Evolutionary conservation across 1,284 basidiomycete genomes (phyloP).

Genomic region (Leccinum subrobustum): DNA sequence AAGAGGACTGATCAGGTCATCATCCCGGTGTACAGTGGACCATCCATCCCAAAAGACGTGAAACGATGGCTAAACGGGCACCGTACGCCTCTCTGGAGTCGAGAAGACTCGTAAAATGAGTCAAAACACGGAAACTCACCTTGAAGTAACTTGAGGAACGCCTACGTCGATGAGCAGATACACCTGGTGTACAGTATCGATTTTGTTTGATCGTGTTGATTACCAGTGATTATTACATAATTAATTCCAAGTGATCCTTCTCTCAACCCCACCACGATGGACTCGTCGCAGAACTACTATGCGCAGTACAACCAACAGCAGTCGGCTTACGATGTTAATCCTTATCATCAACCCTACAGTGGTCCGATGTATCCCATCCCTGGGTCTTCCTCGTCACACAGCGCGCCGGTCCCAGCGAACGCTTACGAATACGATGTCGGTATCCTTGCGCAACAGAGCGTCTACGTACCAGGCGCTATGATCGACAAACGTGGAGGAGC

Average conservation of each 20-base stretch:
- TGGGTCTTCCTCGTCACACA: conserved; percentile 65
- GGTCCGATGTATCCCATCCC: conserved; percentile 70
- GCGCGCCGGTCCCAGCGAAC: conserved; percentile 81
- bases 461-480: conserved; percentile 85
- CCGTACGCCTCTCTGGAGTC: neutral
- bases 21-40: conserved; percentile 21
- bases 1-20: conserved; percentile 20
- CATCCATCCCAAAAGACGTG: conserved; percentile 29
- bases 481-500: conserved; percentile 82
- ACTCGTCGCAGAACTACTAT: conserved; percentile 32
- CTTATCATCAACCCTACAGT: conserved; percentile 74
- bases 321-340: conserved; percentile 62
- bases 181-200: conserved; percentile 13
- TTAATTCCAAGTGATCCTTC: neutral
- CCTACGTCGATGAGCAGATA: conserved; percentile 33
- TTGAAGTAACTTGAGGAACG: conserved; percentile 49
- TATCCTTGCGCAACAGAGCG: conserved; percentile 83
- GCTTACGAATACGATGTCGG: conserved; percentile 88
- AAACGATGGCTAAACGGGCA: neutral
- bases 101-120: neutral
- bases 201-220: conserved; percentile 34
- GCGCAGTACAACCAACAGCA: conserved; percentile 49
- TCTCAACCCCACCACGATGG: conserved; percentile 18
- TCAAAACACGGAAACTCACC: conserved; percentile 41
- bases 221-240: conserved; percentile 24